Percentiles rank a stretch among this genome's conserved stretches.
phyloP scores from a whole-genome alignment of 2,329 filamentous ascomycete genomes.

The Lasiodiplodia hormozganensis region DNA sequence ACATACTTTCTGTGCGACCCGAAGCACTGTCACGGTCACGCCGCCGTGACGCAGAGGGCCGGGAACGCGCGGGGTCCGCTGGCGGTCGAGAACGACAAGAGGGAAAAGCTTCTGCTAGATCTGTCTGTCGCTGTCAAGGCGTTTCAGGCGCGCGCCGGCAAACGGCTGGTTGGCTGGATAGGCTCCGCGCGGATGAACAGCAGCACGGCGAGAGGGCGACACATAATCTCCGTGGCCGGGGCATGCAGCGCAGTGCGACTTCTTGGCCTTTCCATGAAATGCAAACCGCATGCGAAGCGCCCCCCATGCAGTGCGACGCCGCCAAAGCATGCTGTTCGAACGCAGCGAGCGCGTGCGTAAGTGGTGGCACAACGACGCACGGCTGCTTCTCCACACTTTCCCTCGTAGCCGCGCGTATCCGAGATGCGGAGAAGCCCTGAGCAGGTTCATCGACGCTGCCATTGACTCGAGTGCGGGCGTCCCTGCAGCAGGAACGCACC shows the following conservation, averaged over 20 bases:
- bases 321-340: neutral
- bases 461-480: slow-evolving; percentile 15
- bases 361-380: slow-evolving; percentile 13
- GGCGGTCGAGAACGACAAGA: neutral
- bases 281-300: slow-evolving; percentile 15
- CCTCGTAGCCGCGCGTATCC: slow-evolving; percentile 8
- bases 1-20: slow-evolving; percentile 9
- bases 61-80: slow-evolving; percentile 9
- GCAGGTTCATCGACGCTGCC: neutral
- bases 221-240: slow-evolving; percentile 10
- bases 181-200: neutral
- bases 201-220: neutral
- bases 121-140: slow-evolving; percentile 5
- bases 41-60: neutral
- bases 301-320: slow-evolving; percentile 11
- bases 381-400: slow-evolving; percentile 22
- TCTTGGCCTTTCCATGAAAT: slow-evolving; percentile 5
- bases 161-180: slow-evolving; percentile 13
- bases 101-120: neutral
- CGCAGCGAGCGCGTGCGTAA: slow-evolving; percentile 14
- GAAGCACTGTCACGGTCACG: slow-evolving; percentile 13
- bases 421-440: slow-evolving; percentile 9
- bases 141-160: slow-evolving; percentile 11
- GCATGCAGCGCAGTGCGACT: slow-evolving; percentile 1
- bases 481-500: slow-evolving; percentile 8